Conservation (phyloP, 345 rosid genomes). For the Pugionium cornutum region DNA sequence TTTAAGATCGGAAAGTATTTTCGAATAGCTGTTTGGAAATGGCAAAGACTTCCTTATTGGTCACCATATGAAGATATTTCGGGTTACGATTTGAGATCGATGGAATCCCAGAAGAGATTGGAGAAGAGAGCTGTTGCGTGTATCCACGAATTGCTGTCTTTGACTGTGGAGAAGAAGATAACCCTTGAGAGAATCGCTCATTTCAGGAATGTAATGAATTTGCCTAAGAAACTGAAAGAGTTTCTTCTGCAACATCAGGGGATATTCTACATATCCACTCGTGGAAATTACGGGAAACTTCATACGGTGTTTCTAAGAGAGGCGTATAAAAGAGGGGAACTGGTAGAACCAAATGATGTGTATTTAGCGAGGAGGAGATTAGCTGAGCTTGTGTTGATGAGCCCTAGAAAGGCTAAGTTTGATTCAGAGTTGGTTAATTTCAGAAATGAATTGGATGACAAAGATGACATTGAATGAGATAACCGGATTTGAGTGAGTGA, state of each 20-base stretch:
- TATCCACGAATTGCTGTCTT: slow-evolving; percentile 76
- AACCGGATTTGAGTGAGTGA: neutral
- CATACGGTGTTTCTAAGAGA: slow-evolving; percentile 92
- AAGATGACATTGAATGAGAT: slow-evolving; percentile 46
- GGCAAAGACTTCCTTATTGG: slow-evolving; percentile 96
- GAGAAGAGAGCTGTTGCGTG: slow-evolving; percentile 95
- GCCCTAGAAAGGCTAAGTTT: slow-evolving; percentile 69
- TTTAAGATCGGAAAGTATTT: slow-evolving; percentile 92
- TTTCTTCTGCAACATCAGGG: slow-evolving; percentile 92
- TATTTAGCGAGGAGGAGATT: slow-evolving; percentile 82
- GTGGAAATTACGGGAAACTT: slow-evolving; percentile 95
- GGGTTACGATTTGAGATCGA: slow-evolving; percentile 77
- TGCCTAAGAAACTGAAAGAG: slow-evolving; percentile 85
- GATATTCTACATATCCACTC: slow-evolving; percentile 83
- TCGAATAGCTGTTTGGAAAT: slow-evolving; percentile 90
- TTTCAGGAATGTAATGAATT: slow-evolving; percentile 73
- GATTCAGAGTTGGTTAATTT: slow-evolving; percentile 66
- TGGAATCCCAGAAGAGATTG: slow-evolving; percentile 90
- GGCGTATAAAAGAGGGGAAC: slow-evolving; percentile 75
- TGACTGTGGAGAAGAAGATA: slow-evolving; percentile 90
- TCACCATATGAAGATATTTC: slow-evolving; percentile 89
- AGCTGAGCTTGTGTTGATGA: slow-evolving; percentile 71
- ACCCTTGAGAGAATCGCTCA: slow-evolving; percentile 89
- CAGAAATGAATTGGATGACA: slow-evolving; percentile 48
- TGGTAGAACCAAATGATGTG: slow-evolving; percentile 75